Percentiles rank a stretch among this genome's conserved stretches.
phyloP scores from a whole-genome alignment of 441 rosid genomes.

The Metrosideros polymorpha region DNA sequence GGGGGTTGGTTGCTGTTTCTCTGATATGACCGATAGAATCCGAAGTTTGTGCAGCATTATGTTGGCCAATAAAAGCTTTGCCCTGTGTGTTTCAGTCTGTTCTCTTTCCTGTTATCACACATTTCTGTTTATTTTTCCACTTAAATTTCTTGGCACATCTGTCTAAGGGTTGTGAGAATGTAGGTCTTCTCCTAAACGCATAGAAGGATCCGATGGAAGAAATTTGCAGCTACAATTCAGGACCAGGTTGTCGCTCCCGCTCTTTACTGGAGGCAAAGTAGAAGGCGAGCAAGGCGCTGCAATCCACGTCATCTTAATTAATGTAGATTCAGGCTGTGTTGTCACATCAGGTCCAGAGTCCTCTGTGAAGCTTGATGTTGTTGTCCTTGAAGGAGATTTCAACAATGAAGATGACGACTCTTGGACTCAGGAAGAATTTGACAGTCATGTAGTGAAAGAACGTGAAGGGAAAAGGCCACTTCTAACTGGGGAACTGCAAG shows the following conservation, averaged over 20 bases:
- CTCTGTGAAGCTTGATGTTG: background rate
- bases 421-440: background rate
- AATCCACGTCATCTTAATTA: background rate
- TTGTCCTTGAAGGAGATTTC: background rate
- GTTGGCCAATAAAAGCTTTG: background rate
- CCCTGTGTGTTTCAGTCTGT: background rate
- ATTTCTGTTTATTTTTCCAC: background rate
- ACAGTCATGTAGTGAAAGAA: background rate
- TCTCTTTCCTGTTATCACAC: background rate
- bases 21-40: background rate
- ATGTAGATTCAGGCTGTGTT: background rate
- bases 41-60: background rate
- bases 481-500: background rate
- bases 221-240: slow-evolving; percentile 1
- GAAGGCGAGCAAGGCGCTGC: background rate
- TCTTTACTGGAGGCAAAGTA: background rate
- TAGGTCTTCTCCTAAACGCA: background rate
- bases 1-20: background rate
- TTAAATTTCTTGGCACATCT: background rate
- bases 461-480: background rate
- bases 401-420: background rate
- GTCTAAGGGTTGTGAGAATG: background rate
- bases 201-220: slow-evolving; percentile 1
- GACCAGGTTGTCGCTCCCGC: background rate
- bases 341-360: background rate